phyloP scores from a whole-genome alignment of 1,139 yeast species.

The Nakaseomyces uthaithaninus region DNA sequence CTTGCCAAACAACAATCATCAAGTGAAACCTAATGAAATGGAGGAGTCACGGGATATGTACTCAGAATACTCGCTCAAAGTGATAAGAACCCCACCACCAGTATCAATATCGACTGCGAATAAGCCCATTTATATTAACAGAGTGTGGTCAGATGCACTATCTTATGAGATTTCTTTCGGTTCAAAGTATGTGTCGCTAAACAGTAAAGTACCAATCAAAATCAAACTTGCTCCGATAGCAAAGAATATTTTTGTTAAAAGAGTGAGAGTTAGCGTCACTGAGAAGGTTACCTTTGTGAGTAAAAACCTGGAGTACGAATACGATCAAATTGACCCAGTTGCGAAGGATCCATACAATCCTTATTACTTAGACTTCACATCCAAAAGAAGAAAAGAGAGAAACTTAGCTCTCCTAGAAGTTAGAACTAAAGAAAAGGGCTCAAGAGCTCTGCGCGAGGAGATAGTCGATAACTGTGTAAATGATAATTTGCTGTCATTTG shows the following conservation, averaged over 20 bases:
- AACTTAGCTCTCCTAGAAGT: conserved; percentile 55
- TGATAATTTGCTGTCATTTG: conserved; percentile 53
- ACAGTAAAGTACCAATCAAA: conserved; percentile 52
- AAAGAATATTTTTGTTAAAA: conserved; percentile 58
- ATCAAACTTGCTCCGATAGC: conserved; percentile 69
- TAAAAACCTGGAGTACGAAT: conserved; percentile 47
- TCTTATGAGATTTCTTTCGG: conserved; percentile 77
- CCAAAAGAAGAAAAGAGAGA: conserved; percentile 40
- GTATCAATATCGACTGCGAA: conserved; percentile 65
- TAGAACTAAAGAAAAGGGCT: conserved; percentile 45
- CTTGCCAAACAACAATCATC: conserved; percentile 9
- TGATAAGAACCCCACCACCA: conserved; percentile 72
- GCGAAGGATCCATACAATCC: conserved; percentile 36
- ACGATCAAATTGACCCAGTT: conserved; percentile 45
- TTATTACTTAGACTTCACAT: conserved; percentile 31
- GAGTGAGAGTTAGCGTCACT: conserved; percentile 63
- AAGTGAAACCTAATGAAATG: conserved; percentile 6
- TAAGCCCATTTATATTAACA: conserved; percentile 74
- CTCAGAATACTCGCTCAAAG: conserved; percentile 26
- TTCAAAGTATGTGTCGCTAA: conserved; percentile 64
- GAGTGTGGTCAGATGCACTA: conserved; percentile 75
- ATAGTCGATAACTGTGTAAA: conserved; percentile 51
- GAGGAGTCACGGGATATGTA: conserved; percentile 14
- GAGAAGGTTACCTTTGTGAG: conserved; percentile 70
- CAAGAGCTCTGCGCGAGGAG: conserved; percentile 50